Base-by-base conservation (phyloP, 2,329 filamentous ascomycete genomes). In the Aureobasidium namibiae region DNA sequence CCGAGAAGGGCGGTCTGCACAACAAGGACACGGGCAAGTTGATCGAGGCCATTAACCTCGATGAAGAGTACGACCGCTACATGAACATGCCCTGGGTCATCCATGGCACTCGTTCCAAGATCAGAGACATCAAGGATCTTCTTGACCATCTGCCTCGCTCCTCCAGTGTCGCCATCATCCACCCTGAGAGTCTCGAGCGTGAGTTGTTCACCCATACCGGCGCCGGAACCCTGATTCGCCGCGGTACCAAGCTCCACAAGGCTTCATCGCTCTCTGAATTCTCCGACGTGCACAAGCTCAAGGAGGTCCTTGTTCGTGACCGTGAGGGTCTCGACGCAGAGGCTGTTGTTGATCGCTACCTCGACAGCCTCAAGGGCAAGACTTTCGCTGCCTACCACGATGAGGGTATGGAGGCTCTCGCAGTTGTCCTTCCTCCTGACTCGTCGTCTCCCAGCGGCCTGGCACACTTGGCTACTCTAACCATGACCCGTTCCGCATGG, bases 201-300 rank as follows among this genome's bases (percentile, higher is more conserved):
- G 94, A 99, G 74, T 79, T 97, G 6, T 96, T 97, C 75, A 97
- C 92, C 16, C 91, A 97, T 74, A 94, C 90, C 11, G 92, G 94
- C 65, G 92, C 92, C 50, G 92, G 94, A 61, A 97, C 92, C 34
- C 78, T 97, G 62, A 95, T 97, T 69, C 86, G 92, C 66, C 84
- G 92, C 41, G 94, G 94, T 60, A 92, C 92, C 74, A 96, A 95
- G 78, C 83, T 97, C 36, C 83, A 88, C 66, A 87, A 86, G 52
- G 87, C 85, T 60, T 83, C 82, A 45, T 85, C 82, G 45, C 75
- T 96, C 50, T 79, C 82, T 5, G 85, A 94, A 38, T 89, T 97
- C 66, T 81, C 84, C 64, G 87, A 96, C 69, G 68, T 92, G 44
- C 78, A 84, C 50, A 86, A 87, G 69, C 78, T 97, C 54, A 94